Evolutionary conservation across 495 filamentous ascomycete genomes (phyloP).

Genomic region (Aspergillus sparsus): DNA sequence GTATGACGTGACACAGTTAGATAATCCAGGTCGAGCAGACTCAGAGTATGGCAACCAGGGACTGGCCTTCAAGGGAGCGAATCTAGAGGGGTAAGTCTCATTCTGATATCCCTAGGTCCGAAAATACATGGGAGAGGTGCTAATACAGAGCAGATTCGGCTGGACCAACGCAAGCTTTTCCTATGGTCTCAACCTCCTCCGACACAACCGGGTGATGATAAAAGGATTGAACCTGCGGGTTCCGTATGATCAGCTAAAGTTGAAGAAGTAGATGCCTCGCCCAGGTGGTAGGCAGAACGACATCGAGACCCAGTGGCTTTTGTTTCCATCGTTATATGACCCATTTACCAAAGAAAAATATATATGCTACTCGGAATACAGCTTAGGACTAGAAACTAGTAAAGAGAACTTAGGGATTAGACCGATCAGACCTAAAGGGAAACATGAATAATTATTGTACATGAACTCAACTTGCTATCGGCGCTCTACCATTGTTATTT

Average conservation of each 20-base stretch:
- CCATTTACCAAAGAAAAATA: no score
- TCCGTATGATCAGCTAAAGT: constrained; percentile 9
- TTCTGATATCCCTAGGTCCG: no score
- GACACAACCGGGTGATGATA: constrained; percentile 5
- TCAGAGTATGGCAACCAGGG: constrained; percentile 4
- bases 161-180: constrained; percentile 7
- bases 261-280: not conserved
- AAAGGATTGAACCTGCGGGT: constrained; percentile 7
- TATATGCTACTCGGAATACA: no score
- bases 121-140: no score
- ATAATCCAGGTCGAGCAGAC: not conserved
- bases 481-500: not conserved
- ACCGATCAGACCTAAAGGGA: no score
- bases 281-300: no score
- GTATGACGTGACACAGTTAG: constrained; percentile 8
- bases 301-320: no score
- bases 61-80: not conserved
- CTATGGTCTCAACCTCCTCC: constrained; percentile 1
- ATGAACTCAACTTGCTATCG: no score
- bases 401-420: no score
- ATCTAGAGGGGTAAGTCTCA: constrained; percentile 1
- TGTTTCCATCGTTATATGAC: no score
- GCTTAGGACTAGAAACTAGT: no score
- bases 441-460: no score
- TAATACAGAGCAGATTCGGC: not conserved